Base-by-base conservation (phyloP, 805 yeast species). In the Limtongia smithiae region DNA sequence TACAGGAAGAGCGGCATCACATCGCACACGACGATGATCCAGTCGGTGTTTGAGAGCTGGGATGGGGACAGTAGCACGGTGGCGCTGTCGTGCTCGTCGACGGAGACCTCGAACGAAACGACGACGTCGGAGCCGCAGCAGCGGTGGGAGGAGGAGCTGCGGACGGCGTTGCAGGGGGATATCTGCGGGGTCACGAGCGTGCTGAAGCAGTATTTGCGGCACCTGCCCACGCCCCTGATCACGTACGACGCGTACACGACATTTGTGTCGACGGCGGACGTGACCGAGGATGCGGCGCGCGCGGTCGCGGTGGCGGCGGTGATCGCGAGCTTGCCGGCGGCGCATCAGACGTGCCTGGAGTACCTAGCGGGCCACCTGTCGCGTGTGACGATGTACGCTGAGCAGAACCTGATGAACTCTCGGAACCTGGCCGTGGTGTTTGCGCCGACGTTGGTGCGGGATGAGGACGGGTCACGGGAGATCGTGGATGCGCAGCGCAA, bases 401-500 rank as follows among this genome's bases (percentile, higher is more conserved):
- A 66, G 11, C 63, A 68, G 37, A 93, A 90, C 64, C 75, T 90
- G 50, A 93, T 93, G 98, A 85, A 78, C 36, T 72, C 77, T 59
- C 81, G 81, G 66, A 89, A 93, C 61, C 68, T 93, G 45, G 82
- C 96, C 0, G 87, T 93, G 37, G 96, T 91, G 6, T 93, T 93
- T 73, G 95, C 96, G 1, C 97, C 98, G 3, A 88, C 96, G 6
- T 69, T 93, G 37, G 83, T 89, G 0, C 75, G 95, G 41, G 95
- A 88, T 60, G 70, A 75, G 51, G 75, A 80, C 35, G 90, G 95
- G 6, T 88, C 84, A 57, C 77, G 82, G 46, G 98, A 93, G 65
- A 79, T 93, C 65, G 62, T 73, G 46, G 97, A 93, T 65, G 87
- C 88, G 85, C 84, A 83, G 22, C 75, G 80, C 43, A 77, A 91